phyloP scores from a whole-genome alignment of 805 yeast genomes.

The Cyberlindnera japonica region DNA sequence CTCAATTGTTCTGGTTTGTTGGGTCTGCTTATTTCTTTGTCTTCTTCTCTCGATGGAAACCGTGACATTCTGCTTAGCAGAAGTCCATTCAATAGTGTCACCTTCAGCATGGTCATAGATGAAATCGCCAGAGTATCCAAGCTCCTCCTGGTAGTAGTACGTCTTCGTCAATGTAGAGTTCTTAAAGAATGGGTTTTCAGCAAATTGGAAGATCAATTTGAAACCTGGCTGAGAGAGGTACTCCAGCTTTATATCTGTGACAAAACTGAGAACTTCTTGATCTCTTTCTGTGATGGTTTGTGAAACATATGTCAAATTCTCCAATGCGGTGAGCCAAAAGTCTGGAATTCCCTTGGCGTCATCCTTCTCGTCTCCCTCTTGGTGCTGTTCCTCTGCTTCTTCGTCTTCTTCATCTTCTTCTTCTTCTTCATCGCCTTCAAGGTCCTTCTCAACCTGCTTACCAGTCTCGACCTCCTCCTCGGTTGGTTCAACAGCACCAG shows the following conservation, averaged over 20 bases:
- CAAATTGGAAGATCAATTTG: slow-evolving; percentile 78
- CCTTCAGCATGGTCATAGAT: slow-evolving; percentile 98
- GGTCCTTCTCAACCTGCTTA: slow-evolving; percentile 59
- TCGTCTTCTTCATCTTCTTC: slow-evolving; percentile 37
- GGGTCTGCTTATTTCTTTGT: slow-evolving; percentile 94
- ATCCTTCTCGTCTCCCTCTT: slow-evolving; percentile 41
- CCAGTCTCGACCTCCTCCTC: slow-evolving; percentile 77
- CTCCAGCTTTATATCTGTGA: slow-evolving; percentile 70
- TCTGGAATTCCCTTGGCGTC: slow-evolving; percentile 77
- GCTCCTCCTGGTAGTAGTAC: slow-evolving; percentile 89
- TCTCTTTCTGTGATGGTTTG: slow-evolving; percentile 90
- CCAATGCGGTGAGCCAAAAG: slow-evolving; percentile 95
- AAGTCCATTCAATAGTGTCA: slow-evolving; percentile 75
- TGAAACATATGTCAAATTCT: slow-evolving; percentile 74
- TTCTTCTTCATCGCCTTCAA: slow-evolving; percentile 40
- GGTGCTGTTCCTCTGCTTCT: slow-evolving; percentile 40
- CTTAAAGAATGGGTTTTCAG: slow-evolving; percentile 69
- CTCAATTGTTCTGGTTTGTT: slow-evolving; percentile 93
- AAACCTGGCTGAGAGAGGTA: slow-evolving; percentile 87
- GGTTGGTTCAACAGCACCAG: slow-evolving; percentile 74
- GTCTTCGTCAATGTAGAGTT: slow-evolving; percentile 75
- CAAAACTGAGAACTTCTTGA: slow-evolving; percentile 68
- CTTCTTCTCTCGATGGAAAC: slow-evolving; percentile 87
- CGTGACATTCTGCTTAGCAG: slow-evolving; percentile 79
- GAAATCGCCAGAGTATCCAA: slow-evolving; percentile 93